Percentiles rank a stretch among this genome's conserved stretches.
Evolutionary conservation across 2,329 filamentous ascomycete species (phyloP).

Genomic region (Aspergillus neoniger): DNA sequence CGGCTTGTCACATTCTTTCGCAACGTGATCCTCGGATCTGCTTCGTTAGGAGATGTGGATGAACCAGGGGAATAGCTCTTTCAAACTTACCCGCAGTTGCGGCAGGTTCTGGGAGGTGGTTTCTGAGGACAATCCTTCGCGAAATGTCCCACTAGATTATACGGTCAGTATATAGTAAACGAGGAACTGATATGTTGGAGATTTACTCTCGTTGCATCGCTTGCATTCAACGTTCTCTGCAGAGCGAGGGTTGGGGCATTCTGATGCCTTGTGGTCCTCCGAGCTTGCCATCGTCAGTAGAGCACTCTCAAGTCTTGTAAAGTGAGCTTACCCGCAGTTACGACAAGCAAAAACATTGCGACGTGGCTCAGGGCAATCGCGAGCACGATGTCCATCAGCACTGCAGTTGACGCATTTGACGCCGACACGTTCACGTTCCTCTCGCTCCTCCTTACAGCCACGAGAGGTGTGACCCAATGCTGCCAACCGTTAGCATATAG

Average conservation of each 20-base stretch:
- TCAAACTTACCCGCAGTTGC: conserved; percentile 46
- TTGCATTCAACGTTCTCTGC: conserved; percentile 49
- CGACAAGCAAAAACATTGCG: conserved; percentile 49
- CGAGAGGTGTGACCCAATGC: conserved; percentile 52
- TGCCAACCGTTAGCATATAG: conserved; percentile 19
- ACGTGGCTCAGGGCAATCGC: conserved; percentile 48
- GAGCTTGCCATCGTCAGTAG: conserved; percentile 33
- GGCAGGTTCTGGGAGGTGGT: conserved; percentile 40
- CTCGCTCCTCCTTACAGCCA: conserved; percentile 52
- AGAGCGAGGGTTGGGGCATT: conserved; percentile 51
- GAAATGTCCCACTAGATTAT: conserved; percentile 44
- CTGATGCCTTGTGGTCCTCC: conserved; percentile 49
- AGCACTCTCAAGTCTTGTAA: background rate
- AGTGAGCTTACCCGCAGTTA: conserved; percentile 51
- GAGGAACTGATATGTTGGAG: background rate
- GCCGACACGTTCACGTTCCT: conserved; percentile 41
- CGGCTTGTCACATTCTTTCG: conserved; percentile 47
- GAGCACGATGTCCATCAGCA: conserved; percentile 50
- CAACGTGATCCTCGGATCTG: conserved; percentile 46
- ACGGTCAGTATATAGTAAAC: background rate
- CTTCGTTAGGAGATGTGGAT: conserved; percentile 17
- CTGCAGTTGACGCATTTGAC: conserved; percentile 56
- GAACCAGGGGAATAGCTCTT: background rate
- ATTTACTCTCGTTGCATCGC: conserved; percentile 44
- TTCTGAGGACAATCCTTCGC: conserved; percentile 49